Percentiles rank a stretch among this genome's conserved stretches.
phyloP scores from a whole-genome alignment of 108 stramenopile species.

The Cylindrotheca fusiformis region DNA sequence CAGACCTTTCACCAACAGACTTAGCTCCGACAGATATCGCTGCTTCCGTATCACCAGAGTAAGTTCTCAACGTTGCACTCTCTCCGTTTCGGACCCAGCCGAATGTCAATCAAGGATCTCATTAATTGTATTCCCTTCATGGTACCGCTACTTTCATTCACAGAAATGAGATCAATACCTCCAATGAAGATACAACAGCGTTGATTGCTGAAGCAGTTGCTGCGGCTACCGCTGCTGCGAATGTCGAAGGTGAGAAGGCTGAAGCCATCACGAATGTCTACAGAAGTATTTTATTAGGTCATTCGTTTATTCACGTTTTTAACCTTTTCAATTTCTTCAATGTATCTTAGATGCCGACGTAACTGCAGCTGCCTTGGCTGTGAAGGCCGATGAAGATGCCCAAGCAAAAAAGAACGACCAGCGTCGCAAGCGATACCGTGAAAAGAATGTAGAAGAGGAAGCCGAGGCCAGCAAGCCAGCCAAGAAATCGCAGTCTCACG shows the following conservation, averaged over 20 bases:
- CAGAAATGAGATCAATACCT: no score
- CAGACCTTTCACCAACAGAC: no score
- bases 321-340: constrained; percentile 5
- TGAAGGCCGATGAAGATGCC: constrained; percentile 23
- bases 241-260: constrained; percentile 11
- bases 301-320: background rate
- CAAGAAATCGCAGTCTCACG: constrained; percentile 44
- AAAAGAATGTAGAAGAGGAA: constrained; percentile 44
- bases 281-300: no score
- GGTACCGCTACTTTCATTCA: background rate
- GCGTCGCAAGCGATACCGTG: constrained; percentile 48
- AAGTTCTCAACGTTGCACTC: no score
- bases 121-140: background rate
- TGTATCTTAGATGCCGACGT: constrained; percentile 18
- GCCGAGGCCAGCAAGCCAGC: constrained; percentile 12
- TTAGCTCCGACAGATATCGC: no score
- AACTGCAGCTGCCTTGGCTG: constrained; percentile 32
- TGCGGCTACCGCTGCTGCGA: constrained; percentile 19
- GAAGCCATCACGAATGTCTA: no score
- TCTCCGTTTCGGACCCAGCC: no score
- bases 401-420: constrained; percentile 42
- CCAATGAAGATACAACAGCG: background rate
- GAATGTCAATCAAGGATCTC: no score
- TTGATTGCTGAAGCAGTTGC: constrained; percentile 28
- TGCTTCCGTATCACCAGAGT: no score